Base-by-base conservation (phyloP, 2,329 filamentous ascomycete species). In the Pseudomassariella vexata region DNA sequence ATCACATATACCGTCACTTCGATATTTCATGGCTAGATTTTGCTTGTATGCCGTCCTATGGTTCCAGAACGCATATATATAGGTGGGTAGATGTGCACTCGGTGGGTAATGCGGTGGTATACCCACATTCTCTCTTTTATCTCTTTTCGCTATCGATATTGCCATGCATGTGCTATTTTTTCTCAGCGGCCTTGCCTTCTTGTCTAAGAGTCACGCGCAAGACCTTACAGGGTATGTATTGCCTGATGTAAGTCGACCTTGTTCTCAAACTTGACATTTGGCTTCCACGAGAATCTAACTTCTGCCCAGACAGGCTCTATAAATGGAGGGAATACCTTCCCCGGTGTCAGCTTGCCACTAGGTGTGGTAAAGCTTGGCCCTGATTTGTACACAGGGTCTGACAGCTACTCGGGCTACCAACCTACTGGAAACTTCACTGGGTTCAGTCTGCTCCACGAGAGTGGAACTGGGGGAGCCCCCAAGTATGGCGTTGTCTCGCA, bases 401-500 rank as follows among this genome's bases (percentile, higher is more conserved):
- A 74, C 40, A 60, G 62, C 15, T 75, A 75, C 42, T 73, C 69
- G 3, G 71, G 71, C 11, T 76, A 72, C 38, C 58, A 63, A 28
- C 46, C 62, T 1, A 53, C 53, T 18, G 73, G 74, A 3, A 64
- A 68, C 19, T 70, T 79, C 41, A 72, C 66, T 3, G 76, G 73
- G 12, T 79, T 79, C 52, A 74, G 69, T 36, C 64, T 81, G 68
- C 72, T 81, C 46, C 78, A 82, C 42, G 76, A 81, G 48, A 73
- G 70, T 38, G 78, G 79, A 3, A 85, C 79, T 0, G 80, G 80
- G 6, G 80, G 80, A 2, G 76, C 76, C 2, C 77, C 80, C 1
- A 84, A 83, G 50, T 85, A 84, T 38, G 80, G 80, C 5, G 75
- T 81, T 2, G 70, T 79, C 19, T 62, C 72, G 2, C 76, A 79